Conservation (phyloP, 108 stramenopile species). For the Nitzschia sp. region DNA sequence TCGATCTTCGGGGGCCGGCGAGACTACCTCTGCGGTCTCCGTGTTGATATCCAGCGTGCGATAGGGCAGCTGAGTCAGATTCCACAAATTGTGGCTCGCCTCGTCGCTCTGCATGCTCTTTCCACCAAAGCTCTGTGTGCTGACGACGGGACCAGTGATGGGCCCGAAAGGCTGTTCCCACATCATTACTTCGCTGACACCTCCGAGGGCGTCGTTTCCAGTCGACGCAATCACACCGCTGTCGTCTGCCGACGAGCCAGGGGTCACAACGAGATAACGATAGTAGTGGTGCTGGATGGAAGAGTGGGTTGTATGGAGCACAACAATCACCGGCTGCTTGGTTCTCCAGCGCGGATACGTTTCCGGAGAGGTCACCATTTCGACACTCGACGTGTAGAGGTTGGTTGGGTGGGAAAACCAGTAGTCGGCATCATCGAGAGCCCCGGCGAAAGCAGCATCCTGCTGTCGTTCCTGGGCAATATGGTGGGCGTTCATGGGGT, state of each 20-base stretch:
- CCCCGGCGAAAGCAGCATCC: conserved; percentile 14
- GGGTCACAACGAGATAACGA: conserved; percentile 86
- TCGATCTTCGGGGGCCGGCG: conserved; percentile 40
- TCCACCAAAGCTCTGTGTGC: conserved; percentile 8
- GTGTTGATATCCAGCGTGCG: conserved; percentile 69
- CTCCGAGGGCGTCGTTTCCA: conserved; percentile 44
- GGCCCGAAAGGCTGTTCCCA: conserved; percentile 80
- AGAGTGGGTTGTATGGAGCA: conserved; percentile 37
- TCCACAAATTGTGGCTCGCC: conserved; percentile 11
- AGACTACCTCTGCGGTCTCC: conserved; percentile 23
- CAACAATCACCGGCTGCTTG: conserved; percentile 70
- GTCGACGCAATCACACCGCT: conserved; percentile 29
- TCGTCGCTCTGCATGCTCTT: conserved; percentile 20
- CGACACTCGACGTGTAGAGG: conserved; percentile 66
- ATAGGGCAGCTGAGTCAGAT: conserved; percentile 58
- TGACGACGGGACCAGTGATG: conserved; percentile 11
- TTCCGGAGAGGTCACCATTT: conserved; percentile 86
- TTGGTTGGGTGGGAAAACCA: conserved; percentile 27
- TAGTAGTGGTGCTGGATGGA: conserved; percentile 73
- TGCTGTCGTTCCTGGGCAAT: conserved; percentile 34
- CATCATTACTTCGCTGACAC: conserved; percentile 52
- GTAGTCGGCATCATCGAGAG: conserved; percentile 27
- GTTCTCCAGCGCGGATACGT: conserved; percentile 90
- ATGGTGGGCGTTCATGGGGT: conserved; percentile 53
- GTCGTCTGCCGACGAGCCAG: conserved; percentile 50